Conservation (phyloP, 306 rosid species). For the Alnus rubra region DNA sequence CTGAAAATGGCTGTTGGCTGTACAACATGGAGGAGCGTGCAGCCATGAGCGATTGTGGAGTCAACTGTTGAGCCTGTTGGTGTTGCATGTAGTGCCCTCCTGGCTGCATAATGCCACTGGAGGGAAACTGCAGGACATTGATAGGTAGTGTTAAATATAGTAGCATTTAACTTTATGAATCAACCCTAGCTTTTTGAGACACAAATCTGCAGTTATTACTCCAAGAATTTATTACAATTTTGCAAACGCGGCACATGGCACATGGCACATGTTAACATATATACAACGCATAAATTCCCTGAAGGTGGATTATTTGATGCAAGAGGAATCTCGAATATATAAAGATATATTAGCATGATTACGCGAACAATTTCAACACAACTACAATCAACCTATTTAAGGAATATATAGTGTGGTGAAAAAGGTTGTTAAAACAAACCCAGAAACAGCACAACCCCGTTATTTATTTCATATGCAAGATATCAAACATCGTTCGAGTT, state of each 20-base stretch:
- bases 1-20: constrained; percentile 69
- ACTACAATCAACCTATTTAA: too few species aligned
- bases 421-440: background rate
- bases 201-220: background rate
- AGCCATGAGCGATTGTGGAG: constrained; percentile 86
- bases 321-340: too few species aligned
- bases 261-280: background rate
- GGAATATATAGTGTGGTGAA: background rate
- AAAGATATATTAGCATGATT: too few species aligned
- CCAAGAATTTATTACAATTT: background rate
- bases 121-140: constrained; percentile 53
- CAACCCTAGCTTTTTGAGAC: background rate
- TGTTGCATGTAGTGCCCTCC: constrained; percentile 93
- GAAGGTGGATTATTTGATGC: too few species aligned
- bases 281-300: too few species aligned
- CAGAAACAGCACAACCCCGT: background rate
- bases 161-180: background rate
- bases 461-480: background rate
- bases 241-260: background rate
- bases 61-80: constrained; percentile 81
- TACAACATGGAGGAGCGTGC: constrained; percentile 89
- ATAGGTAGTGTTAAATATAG: background rate
- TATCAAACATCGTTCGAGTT: background rate
- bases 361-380: too few species aligned
- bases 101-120: constrained; percentile 72